A percentile compares a stretch with the other conserved stretches of the same genome.
Evolutionary conservation across 805 yeast genomes (phyloP).

Genomic region (Lachancea kluyveri): DNA sequence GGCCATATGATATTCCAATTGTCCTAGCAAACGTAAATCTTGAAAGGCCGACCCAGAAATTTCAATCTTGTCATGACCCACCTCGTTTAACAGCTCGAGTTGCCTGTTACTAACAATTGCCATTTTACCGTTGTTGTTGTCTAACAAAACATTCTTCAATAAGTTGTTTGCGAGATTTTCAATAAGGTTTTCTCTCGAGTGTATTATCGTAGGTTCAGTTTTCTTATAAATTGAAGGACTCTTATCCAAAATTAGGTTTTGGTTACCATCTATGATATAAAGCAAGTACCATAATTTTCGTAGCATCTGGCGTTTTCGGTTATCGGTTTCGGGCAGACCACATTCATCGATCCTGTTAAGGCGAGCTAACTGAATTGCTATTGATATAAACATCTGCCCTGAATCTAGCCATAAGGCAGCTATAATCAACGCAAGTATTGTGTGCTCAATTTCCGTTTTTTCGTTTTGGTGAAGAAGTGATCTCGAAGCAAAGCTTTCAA

Average conservation of each 20-base stretch:
- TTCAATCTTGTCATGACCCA: constrained; percentile 16
- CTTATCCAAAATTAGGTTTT: constrained; percentile 53
- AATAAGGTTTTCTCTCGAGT: constrained; percentile 8
- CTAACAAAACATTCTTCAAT: constrained; percentile 11
- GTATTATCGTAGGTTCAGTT: constrained; percentile 36
- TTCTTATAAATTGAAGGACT: constrained; percentile 46
- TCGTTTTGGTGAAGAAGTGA: constrained; percentile 27
- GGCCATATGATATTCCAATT: constrained; percentile 66
- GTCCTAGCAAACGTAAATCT: constrained; percentile 57
- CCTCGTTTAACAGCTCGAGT: constrained; percentile 18
- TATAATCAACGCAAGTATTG: constrained; percentile 55
- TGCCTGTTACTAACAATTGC: constrained; percentile 14
- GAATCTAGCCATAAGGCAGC: constrained; percentile 67
- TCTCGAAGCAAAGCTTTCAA: constrained; percentile 30
- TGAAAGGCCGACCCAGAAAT: constrained; percentile 24
- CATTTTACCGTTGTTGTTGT: constrained; percentile 8
- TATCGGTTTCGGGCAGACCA: constrained; percentile 16
- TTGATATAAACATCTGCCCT: constrained; percentile 57
- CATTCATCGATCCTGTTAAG: constrained; percentile 14
- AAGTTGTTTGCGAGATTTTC: constrained; percentile 6
- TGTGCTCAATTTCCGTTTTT: constrained; percentile 44
- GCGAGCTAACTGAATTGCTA: constrained; percentile 63
- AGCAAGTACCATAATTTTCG: constrained; percentile 61
- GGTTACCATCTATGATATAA: constrained; percentile 63
- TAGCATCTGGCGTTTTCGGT: constrained; percentile 32